A percentile compares a stretch with the other conserved stretches of the same genome.
Conservation (phyloP, 306 rosid genomes). For the Trifolium fragiferum region DNA sequence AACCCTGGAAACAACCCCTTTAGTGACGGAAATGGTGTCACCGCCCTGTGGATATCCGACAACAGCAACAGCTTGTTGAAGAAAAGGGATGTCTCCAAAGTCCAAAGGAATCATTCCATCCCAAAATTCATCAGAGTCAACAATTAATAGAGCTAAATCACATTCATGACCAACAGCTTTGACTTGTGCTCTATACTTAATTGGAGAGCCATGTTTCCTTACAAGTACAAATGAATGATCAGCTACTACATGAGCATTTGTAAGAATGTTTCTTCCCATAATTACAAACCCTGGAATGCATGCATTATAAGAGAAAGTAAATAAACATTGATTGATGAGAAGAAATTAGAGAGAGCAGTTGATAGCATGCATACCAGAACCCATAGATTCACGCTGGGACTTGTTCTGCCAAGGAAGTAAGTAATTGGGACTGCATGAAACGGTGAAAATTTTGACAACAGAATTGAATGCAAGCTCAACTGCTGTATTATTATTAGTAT, state of each 20-base stretch:
- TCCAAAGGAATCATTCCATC: slow-evolving; percentile 69
- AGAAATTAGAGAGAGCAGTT: no score
- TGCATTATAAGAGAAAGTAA: background rate
- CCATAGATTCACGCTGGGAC: slow-evolving; percentile 88
- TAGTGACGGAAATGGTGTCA: slow-evolving; percentile 91
- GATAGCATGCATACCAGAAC: no score
- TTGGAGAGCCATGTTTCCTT: slow-evolving; percentile 90
- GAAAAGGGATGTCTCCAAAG: slow-evolving; percentile 79
- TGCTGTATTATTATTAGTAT: slow-evolving; percentile 40
- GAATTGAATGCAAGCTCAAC: slow-evolving; percentile 81
- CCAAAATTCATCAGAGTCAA: slow-evolving; percentile 78
- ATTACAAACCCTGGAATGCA: slow-evolving; percentile 93
- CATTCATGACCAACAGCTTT: slow-evolving; percentile 94
- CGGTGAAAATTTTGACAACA: slow-evolving; percentile 88
- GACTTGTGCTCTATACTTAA: slow-evolving; percentile 80
- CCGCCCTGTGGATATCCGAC: slow-evolving; percentile 99
- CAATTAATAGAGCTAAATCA: slow-evolving; percentile 76
- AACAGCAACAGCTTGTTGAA: slow-evolving; percentile 91
- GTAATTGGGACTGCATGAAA: slow-evolving; percentile 82
- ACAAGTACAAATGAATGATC: slow-evolving; percentile 89
- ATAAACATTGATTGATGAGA: no score
- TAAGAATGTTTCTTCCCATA: slow-evolving; percentile 71
- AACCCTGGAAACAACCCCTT: slow-evolving; percentile 91
- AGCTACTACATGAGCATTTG: slow-evolving; percentile 95
- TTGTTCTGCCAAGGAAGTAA: slow-evolving; percentile 95